Evolutionary conservation across 805 yeast genomes (phyloP), one percentile per base, ranked within the genome.

Genomic region (Starmerella vaccinii): DNA sequence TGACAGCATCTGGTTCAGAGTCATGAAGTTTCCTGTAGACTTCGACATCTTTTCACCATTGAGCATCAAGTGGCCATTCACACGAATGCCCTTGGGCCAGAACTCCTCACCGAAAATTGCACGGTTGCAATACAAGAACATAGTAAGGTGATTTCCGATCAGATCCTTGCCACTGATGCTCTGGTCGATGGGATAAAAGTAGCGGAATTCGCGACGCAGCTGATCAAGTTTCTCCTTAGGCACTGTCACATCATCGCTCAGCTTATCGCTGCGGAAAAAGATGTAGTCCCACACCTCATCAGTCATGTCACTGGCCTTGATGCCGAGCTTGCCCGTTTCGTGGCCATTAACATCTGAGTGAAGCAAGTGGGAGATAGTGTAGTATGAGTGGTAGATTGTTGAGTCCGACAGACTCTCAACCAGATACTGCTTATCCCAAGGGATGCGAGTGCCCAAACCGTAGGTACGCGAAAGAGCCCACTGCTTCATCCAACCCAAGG

Each of bases 391-490:
- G 73, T 92, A 92, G 51, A 92, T 74, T 22, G 98, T 92, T 23
- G 97, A 90, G 69, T 92, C 98, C 33, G 96, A 85, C 61, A 92
- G 75, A 19, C 96, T 87, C 72, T 92, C 98, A 51, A 92, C 90
- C 63, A 92, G 77, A 64, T 84, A 89, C 65, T 82, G 81, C 58
- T 84, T 82, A 72, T 92, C 98, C 98, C 98, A 92, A 52, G 98
- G 98, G 59, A 92, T 78, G 65, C 73, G 81, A 51, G 97, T 81
- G 67, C 98, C 98, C 59, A 92, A 76, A 66, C 98, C 98, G 61
- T 86, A 92, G 50, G 95, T 82, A 75, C 98, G 84, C 52, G 95
- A 86, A 53, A 92, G 86, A 47, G 98, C 97, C 98, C 98, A 92
- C 74, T 88, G 89, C 72, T 83, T 85, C 63, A 92, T 78, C 98